Percentiles rank a stretch among this genome's conserved stretches.
These are phyloP conservation scores for Coccinonectria pachysandricola DNA, from an alignment of 2,329 filamentous ascomycete species.

Conservation along the genomic window DNA sequence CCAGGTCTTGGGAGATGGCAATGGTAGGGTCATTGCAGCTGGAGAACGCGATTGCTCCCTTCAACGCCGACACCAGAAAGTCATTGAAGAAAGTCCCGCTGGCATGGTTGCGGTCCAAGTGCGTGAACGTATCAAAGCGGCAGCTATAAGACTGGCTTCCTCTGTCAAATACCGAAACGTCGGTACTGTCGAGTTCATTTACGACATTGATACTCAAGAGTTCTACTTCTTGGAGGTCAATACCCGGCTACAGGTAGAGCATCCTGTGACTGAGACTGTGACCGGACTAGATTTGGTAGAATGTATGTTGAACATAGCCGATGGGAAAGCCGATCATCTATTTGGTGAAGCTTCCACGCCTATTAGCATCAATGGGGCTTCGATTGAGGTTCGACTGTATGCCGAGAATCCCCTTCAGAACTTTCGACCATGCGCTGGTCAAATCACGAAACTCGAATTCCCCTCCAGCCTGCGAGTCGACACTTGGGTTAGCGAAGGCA, in stretches of 20 bases:
- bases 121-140: slow-evolving; percentile 24
- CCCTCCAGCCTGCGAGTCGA: slow-evolving; percentile 46
- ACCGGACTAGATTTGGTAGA: slow-evolving; percentile 64
- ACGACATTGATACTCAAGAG: slow-evolving; percentile 24
- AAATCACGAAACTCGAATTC: slow-evolving; percentile 47
- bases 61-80: slow-evolving; percentile 40
- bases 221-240: slow-evolving; percentile 41
- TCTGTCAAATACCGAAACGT: slow-evolving; percentile 29
- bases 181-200: slow-evolving; percentile 36
- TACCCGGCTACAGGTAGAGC: slow-evolving; percentile 39
- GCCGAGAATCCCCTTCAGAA: slow-evolving; percentile 45
- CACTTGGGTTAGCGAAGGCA: slow-evolving; percentile 57
- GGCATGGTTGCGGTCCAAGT: slow-evolving; percentile 21
- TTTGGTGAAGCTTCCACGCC: slow-evolving; percentile 7
- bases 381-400: slow-evolving; percentile 31
- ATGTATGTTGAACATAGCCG: slow-evolving; percentile 28
- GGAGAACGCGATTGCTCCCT: slow-evolving; percentile 42
- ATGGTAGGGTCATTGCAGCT: slow-evolving; percentile 28
- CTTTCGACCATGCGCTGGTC: slow-evolving; percentile 49
- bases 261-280: slow-evolving; percentile 57
- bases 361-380: slow-evolving; percentile 13
- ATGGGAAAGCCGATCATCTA: slow-evolving; percentile 3
- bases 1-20: slow-evolving; percentile 37
- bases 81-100: slow-evolving; percentile 37
- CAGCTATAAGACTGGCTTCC: slow-evolving; percentile 26